phyloP scores from a whole-genome alignment of 176 grass and related monocot genomes.

The Bromus sterilis region DNA sequence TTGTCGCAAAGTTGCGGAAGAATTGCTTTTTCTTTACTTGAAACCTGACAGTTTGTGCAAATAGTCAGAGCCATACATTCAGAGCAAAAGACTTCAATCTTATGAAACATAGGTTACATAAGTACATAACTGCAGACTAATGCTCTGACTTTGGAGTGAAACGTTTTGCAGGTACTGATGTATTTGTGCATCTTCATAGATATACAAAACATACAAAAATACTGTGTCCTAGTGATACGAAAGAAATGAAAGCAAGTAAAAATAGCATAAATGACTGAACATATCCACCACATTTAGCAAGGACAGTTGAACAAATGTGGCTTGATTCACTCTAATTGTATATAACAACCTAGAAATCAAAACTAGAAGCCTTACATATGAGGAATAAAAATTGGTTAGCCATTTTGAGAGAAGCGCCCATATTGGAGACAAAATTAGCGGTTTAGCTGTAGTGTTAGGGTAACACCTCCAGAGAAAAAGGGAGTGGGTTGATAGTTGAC shows the following conservation, averaged over 20 bases:
- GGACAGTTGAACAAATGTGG: background rate
- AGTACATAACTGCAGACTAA: background rate
- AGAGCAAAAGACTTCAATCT: background rate
- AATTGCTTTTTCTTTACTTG: conserved; percentile 99
- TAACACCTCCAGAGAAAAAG: background rate
- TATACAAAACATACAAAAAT: background rate
- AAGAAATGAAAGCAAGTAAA: background rate
- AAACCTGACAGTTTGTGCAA: conserved; percentile 48
- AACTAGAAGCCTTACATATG: background rate
- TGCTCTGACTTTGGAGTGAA: background rate
- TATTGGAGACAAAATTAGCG: background rate
- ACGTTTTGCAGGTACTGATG: background rate
- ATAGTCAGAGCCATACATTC: conserved; percentile 5
- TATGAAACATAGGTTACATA: background rate
- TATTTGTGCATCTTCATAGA: background rate
- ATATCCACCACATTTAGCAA: background rate
- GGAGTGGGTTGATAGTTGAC: background rate
- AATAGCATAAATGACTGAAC: conserved; percentile 1
- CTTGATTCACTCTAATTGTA: background rate
- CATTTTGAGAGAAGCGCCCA: background rate
- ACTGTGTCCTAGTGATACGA: background rate
- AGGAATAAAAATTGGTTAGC: background rate
- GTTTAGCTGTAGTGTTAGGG: background rate
- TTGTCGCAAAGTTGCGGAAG: conserved; percentile 89
- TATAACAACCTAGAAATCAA: background rate